Evolutionary conservation across 2,329 filamentous ascomycete species (phyloP), one percentile per base, ranked within the genome.

Genomic region (Metarhizium rileyi): DNA sequence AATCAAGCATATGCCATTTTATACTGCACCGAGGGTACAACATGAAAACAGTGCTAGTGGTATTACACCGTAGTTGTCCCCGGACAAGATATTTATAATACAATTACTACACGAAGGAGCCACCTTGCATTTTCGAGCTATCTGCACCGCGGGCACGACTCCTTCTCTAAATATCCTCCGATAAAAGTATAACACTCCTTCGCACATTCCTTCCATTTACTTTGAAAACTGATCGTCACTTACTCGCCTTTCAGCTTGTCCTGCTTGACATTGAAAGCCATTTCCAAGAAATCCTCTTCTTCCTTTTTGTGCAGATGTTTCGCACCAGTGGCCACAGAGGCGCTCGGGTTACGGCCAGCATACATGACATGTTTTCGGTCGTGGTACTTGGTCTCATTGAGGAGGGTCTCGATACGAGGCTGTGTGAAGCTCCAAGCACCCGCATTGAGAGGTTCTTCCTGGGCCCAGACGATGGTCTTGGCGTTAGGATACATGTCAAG

Each of bases 401-500:
- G 78, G 57, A 98, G 73, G 8, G 91, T 98, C 81, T 98, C 93
- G 56, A 98, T 90, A 64, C 93, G 86, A 28, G 93, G 93, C 73
- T 98, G 93, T n/a, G 85, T 87, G 73, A 93, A 97, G 66, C 83
- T 90, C 93, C 93, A 98, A 44, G 88, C 88, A 68, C 93, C 93
- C 8, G 93, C 93, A 67, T 98, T 98, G 52, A 98, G 81, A 28
- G 93, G 93, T 76, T 98, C 93, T 70, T 98, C 93, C 72, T 98
- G 93, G 59, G 82, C 84, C 90, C 90, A 98, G 55, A 98, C 90
- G 58, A 98, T 90, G 56, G 90, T 91, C 79, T 96, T 88, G 60
- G 91, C 91, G 70, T 98, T 98, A 66, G 90, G 89, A 76, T 98
- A 98, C 69, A 76, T 82, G 75, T 98, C 91, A 49, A 98, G 80